These are phyloP conservation scores for Aspergillus hiratsukae DNA, from an alignment of 2,329 filamentous ascomycete species.

Conservation along the genomic window DNA sequence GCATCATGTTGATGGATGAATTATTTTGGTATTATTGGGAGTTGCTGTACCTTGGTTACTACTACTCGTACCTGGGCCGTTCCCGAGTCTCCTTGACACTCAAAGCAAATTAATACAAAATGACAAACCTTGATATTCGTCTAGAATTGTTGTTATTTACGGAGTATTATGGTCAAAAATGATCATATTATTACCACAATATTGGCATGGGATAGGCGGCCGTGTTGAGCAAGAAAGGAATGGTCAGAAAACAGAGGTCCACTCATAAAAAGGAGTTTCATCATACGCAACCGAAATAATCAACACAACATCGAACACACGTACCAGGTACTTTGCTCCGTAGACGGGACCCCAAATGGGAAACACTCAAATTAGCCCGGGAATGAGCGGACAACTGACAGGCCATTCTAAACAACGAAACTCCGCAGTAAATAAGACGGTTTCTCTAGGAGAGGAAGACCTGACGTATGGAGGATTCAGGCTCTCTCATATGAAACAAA, in stretches of 20 bases:
- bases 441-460: not conserved
- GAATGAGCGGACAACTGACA: not conserved
- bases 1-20: not conserved
- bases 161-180: not conserved
- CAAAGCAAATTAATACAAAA: not conserved
- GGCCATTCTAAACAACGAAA: not conserved
- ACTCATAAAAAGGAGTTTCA: constrained; percentile 13
- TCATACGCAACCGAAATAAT: constrained; percentile 1
- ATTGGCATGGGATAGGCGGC: not conserved
- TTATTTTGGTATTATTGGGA: not conserved
- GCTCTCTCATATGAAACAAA: not conserved
- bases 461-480: not conserved
- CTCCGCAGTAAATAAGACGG: not conserved
- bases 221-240: constrained; percentile 8
- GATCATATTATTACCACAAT: not conserved
- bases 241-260: constrained; percentile 12
- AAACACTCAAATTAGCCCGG: not conserved
- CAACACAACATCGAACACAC: not conserved
- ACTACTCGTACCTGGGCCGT: not conserved
- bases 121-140: not conserved
- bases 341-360: not conserved
- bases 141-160: not conserved
- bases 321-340: not conserved
- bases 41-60: not conserved
- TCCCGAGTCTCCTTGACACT: not conserved